A percentile compares a stretch with the other conserved stretches of the same genome.
These are phyloP conservation scores for Flaveria trinervia DNA, from an alignment of 129 eudicot species.

Conservation along the genomic window DNA sequence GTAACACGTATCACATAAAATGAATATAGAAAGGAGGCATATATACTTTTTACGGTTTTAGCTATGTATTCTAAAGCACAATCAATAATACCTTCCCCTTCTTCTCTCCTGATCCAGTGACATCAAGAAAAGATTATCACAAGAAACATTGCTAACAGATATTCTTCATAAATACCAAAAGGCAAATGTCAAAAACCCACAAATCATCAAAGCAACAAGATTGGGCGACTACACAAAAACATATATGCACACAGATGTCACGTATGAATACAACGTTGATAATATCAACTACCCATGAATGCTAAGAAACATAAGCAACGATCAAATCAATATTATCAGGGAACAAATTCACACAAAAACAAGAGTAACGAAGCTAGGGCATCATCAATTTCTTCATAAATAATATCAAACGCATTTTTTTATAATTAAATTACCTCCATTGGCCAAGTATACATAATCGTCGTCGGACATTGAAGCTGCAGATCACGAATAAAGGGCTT, in stretches of 20 bases:
- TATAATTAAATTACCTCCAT: constrained; percentile 23
- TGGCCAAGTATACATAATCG: constrained; percentile 32
- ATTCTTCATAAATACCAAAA: neutral
- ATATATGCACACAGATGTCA: neutral
- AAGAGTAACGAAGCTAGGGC: neutral
- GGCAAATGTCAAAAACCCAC: neutral
- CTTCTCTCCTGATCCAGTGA: neutral
- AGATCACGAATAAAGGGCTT: constrained; percentile 36
- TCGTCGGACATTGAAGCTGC: constrained; percentile 34
- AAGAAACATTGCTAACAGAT: neutral
- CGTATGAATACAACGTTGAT: neutral
- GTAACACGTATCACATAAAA: too few relatives aligned
- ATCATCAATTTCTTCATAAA: constrained; percentile 18
- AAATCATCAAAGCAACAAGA: neutral
- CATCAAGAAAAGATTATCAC: neutral
- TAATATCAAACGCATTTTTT: neutral
- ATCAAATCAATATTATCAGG: neutral
- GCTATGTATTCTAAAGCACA: too few relatives aligned
- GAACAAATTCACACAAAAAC: neutral
- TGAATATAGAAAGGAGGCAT: neutral
- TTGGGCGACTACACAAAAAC: too few relatives aligned
- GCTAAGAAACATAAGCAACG: neutral
- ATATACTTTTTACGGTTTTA: too few relatives aligned
- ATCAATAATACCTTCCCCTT: too few relatives aligned
- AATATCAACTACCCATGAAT: neutral